Conservation (phyloP, 2,329 filamentous ascomycete genomes). For the Alternaria sp. region DNA sequence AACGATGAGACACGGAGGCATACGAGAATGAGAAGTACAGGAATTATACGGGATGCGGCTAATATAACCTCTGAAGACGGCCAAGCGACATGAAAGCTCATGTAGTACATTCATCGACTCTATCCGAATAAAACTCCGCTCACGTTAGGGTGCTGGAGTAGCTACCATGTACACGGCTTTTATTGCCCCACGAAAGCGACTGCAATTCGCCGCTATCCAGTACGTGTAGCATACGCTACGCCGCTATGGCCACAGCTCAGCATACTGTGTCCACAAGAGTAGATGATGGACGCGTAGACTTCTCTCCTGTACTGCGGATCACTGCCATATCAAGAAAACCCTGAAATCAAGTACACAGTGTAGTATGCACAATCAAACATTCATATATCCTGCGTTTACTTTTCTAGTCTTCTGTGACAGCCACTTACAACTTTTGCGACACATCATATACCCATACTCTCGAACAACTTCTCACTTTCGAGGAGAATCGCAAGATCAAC, state of each 20-base stretch:
- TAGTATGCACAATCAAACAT: not conserved
- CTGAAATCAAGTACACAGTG: not conserved
- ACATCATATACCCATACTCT: not conserved
- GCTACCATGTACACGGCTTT: not conserved
- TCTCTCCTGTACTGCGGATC: too few species aligned
- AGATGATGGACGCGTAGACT: too few species aligned
- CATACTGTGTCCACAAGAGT: not conserved
- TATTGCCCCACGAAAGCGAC: not conserved
- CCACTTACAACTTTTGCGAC: not conserved
- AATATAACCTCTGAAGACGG: not conserved
- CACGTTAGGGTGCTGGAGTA: not conserved
- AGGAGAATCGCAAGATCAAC: not conserved
- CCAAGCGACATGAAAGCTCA: not conserved
- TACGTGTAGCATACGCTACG: not conserved
- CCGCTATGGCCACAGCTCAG: not conserved
- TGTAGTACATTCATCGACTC: not conserved
- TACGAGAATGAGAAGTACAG: not conserved
- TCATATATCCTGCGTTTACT: not conserved
- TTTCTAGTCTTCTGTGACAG: conserved; percentile 11
- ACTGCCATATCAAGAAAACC: not conserved
- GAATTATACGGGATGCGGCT: not conserved
- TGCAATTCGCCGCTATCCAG: not conserved
- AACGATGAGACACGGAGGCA: conserved; percentile 14
- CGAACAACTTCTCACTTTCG: not conserved
- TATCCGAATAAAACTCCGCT: not conserved